Evolutionary conservation across 1,139 yeast species (phyloP).

Genomic region (Wickerhamomyces sp.): DNA sequence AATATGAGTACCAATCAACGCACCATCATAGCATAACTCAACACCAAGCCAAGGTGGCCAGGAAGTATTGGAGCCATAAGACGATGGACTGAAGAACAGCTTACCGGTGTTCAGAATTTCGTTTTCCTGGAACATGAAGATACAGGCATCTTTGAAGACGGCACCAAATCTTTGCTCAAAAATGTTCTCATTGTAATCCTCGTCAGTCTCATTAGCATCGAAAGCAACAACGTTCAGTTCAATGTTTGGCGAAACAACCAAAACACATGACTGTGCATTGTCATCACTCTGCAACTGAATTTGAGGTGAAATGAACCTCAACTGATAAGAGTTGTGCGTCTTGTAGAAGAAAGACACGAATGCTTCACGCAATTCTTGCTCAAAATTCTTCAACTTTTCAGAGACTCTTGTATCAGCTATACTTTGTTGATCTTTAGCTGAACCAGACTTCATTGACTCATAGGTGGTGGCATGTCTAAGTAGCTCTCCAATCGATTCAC

Average conservation of each 20-base stretch:
- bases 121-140: conserved; percentile 57
- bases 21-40: conserved; percentile 74
- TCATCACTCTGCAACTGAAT: conserved; percentile 71
- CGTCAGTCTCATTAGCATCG: conserved; percentile 40
- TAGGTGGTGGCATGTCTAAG: conserved; percentile 15
- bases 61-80: conserved; percentile 35
- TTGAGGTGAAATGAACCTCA: conserved; percentile 81
- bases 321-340: conserved; percentile 58
- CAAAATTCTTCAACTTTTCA: conserved; percentile 40
- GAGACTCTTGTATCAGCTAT: conserved; percentile 13
- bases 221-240: conserved; percentile 61
- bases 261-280: conserved; percentile 58
- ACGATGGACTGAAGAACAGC: conserved; percentile 35
- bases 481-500: conserved; percentile 3
- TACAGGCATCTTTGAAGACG: conserved; percentile 60
- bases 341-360: conserved; percentile 32
- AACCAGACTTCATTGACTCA: conserved; percentile 9
- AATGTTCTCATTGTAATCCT: conserved; percentile 41
- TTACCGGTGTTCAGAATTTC: conserved; percentile 38
- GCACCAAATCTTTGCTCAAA: conserved; percentile 74
- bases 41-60: conserved; percentile 90
- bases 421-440: conserved; percentile 3
- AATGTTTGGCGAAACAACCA: conserved; percentile 67
- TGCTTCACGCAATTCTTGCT: conserved; percentile 43
- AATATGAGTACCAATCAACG: conserved; percentile 47